Percentiles rank a stretch among this genome's conserved stretches.
Evolutionary conservation across 768 basidiomycete genomes (phyloP).

Genomic region (Megacollybia marginata): DNA sequence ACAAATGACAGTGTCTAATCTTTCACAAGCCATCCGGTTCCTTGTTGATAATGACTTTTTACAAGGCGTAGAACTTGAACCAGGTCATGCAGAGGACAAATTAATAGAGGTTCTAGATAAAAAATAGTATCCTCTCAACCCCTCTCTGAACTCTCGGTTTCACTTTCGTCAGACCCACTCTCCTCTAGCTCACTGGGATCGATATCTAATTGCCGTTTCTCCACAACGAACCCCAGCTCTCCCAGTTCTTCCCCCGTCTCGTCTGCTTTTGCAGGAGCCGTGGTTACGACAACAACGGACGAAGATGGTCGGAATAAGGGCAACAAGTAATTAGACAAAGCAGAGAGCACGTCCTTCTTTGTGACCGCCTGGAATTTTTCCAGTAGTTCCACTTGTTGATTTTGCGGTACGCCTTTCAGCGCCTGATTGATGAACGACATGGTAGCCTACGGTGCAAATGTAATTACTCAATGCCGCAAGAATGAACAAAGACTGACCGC

Average conservation of each 20-base stretch:
- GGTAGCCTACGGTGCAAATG: slow-evolving; percentile 44
- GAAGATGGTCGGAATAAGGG: slow-evolving; percentile 76
- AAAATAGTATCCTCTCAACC: too few species aligned
- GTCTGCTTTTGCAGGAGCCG: slow-evolving; percentile 73
- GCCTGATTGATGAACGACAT: slow-evolving; percentile 87
- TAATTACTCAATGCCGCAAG: slow-evolving; percentile 2
- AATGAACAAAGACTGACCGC: slow-evolving; percentile 52
- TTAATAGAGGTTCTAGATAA: slow-evolving; percentile 51
- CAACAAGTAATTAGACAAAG: slow-evolving; percentile 68
- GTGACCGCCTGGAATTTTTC: slow-evolving; percentile 75
- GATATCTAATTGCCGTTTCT: slow-evolving; percentile 59
- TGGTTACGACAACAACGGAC: slow-evolving; percentile 77
- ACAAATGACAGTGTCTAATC: slow-evolving; percentile 79
- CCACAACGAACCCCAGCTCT: slow-evolving; percentile 70
- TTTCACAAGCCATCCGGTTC: slow-evolving; percentile 89
- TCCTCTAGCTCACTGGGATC: slow-evolving; percentile 45
- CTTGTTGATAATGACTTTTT: slow-evolving; percentile 88
- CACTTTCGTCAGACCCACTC: slow-evolving; percentile 27
- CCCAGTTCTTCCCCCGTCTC: slow-evolving; percentile 60
- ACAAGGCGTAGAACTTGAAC: slow-evolving; percentile 66
- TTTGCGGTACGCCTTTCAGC: slow-evolving; percentile 74
- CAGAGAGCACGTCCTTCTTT: slow-evolving; percentile 64
- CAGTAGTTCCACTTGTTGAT: slow-evolving; percentile 69
- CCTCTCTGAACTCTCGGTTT: slow-evolving; percentile 17
- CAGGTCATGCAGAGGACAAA: slow-evolving; percentile 64